These are phyloP conservation scores for Mycena olivaceomarginata DNA, from an alignment of 768 basidiomycete genomes.

Conservation along the genomic window DNA sequence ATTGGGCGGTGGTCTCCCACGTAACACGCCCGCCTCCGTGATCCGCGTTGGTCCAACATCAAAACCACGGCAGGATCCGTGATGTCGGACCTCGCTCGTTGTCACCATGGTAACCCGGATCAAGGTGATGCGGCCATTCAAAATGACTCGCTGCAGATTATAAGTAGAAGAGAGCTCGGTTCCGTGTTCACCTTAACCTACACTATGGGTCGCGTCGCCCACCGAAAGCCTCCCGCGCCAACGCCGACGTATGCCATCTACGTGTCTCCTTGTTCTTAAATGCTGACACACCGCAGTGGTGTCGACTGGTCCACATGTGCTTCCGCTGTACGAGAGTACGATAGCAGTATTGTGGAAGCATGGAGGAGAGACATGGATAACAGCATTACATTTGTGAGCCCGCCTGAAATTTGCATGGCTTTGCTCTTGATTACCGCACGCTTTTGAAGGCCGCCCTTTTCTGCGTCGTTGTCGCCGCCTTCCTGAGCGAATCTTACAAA, in stretches of 20 bases:
- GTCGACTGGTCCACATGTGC: conserved; percentile 34
- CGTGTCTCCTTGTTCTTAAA: conserved; percentile 9
- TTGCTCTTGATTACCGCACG: conserved; percentile 8
- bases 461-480: conserved; percentile 37
- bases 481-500: conserved; percentile 38
- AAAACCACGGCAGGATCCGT: too few species aligned
- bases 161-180: conserved; percentile 7
- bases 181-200: conserved; percentile 15
- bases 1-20: too few species aligned
- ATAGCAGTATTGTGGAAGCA: conserved; percentile 35
- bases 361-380: conserved; percentile 38
- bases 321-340: conserved; percentile 36
- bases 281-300: conserved; percentile 16
- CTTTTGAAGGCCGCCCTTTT: conserved; percentile 36
- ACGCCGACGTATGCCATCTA: conserved; percentile 25
- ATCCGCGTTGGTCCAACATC: too few species aligned
- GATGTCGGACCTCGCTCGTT: neutral
- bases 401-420: conserved; percentile 7
- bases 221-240: conserved; percentile 28
- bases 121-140: too few species aligned
- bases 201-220: conserved; percentile 30
- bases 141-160: conserved; percentile 13
- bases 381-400: conserved; percentile 37
- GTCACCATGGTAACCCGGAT: neutral
- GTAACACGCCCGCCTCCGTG: too few species aligned